Conservation (phyloP, 805 yeast genomes). For the Teunomyces gatunensis region DNA sequence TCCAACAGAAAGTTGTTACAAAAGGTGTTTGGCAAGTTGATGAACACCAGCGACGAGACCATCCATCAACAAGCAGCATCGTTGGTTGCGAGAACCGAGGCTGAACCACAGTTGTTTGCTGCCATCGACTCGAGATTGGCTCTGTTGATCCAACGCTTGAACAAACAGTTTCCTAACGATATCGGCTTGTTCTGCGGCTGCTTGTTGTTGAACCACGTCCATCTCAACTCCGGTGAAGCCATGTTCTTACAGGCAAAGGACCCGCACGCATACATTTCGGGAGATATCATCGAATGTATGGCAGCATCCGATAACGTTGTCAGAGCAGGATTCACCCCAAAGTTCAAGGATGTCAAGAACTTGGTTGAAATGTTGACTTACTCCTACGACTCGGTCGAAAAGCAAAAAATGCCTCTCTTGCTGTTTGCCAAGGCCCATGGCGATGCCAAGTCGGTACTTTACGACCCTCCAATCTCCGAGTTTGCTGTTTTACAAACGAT, state of each 20-base stretch:
- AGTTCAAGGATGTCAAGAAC: constrained; percentile 91
- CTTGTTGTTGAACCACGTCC: constrained; percentile 84
- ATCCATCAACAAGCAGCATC: constrained; percentile 58
- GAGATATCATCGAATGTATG: constrained; percentile 99
- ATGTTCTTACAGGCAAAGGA: constrained; percentile 95
- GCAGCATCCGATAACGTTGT: constrained; percentile 98
- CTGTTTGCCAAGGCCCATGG: constrained; percentile 61
- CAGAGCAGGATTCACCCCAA: constrained; percentile 99
- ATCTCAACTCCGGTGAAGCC: constrained; percentile 85
- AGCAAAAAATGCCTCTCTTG: constrained; percentile 82
- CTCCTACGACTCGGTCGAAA: constrained; percentile 81
- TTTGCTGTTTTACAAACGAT: constrained; percentile 88
- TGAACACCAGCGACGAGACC: constrained; percentile 70
- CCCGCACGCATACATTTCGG: constrained; percentile 96
- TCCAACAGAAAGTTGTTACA: constrained; percentile 66
- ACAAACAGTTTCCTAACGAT: constrained; percentile 89
- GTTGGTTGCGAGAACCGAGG: constrained; percentile 63
- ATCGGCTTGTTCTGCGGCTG: constrained; percentile 96
- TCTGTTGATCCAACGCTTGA: constrained; percentile 68
- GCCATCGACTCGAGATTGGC: constrained; percentile 52
- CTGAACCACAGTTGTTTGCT: constrained; percentile 58
- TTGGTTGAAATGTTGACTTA: constrained; percentile 91
- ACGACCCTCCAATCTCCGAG: constrained; percentile 96
- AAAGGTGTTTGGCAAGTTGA: constrained; percentile 73
- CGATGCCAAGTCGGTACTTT: constrained; percentile 63